Conservation (phyloP, 1,139 yeast genomes). For the Pichia sp. region DNA sequence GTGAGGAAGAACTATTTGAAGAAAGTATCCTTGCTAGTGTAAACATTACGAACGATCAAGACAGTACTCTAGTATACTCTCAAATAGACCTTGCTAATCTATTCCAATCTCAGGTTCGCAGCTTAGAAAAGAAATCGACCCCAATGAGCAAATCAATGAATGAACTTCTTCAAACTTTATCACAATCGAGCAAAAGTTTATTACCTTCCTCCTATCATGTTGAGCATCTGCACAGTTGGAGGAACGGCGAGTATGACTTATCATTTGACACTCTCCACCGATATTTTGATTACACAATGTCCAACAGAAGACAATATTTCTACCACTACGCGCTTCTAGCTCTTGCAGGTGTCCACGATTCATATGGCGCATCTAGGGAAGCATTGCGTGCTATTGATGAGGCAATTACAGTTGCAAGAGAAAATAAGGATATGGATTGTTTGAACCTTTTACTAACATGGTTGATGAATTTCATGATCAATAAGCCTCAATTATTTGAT, state of each 20-base stretch:
- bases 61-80: constrained; percentile 24
- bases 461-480: constrained; percentile 65
- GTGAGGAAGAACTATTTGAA: neutral
- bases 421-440: constrained; percentile 68
- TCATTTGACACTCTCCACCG: constrained; percentile 70
- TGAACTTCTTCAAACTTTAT: constrained; percentile 40
- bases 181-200: constrained; percentile 44
- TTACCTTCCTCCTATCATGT: constrained; percentile 63
- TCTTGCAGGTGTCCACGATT: constrained; percentile 70
- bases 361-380: constrained; percentile 65
- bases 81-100: constrained; percentile 46
- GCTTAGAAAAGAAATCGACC: constrained; percentile 48
- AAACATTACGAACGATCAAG: constrained; percentile 16
- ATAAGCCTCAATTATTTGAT: constrained; percentile 51
- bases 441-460: constrained; percentile 73
- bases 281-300: constrained; percentile 81
- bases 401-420: constrained; percentile 83
- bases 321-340: constrained; percentile 81
- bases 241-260: constrained; percentile 60
- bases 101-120: constrained; percentile 49
- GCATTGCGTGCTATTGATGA: constrained; percentile 81
- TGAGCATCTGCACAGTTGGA: constrained; percentile 55
- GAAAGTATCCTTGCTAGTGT: neutral
- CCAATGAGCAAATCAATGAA: constrained; percentile 42
- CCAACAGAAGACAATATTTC: constrained; percentile 54